Evolutionary conservation across 805 yeast genomes (phyloP), one percentile per base, ranked within the genome.

Genomic region (Candida bentonensis): DNA sequence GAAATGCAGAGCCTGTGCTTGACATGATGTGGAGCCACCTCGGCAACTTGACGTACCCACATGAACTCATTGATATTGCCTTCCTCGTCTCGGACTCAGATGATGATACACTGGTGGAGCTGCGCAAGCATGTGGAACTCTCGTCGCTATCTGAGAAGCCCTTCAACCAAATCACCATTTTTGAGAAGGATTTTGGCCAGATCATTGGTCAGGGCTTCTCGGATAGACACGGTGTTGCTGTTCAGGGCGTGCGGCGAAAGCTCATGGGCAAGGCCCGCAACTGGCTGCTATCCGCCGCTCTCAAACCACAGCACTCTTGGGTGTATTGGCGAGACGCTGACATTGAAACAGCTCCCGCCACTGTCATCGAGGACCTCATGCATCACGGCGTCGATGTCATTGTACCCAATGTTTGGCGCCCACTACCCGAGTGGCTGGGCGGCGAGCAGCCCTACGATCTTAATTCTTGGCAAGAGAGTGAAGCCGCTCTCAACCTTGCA

Each of bases 261-360:
- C 71, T 86, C 52, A 89, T 89, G 97, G 97, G 94, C 3, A 72
- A 87, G 47, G 96, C 96, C 3, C 72, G 97, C 60, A 89, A 89
- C 62, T 89, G 97, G 97, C 66, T 89, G 39, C 75, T 87, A 58
- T 68, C 89, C 0, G 86, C 82, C 4, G 94, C 95, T 1, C 62
- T 89, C 42, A 80, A 79, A 60, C 96, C 97, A 1, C 79, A 89
- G 60, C 97, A 89, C 60, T 78, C 94, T 4, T 87, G 88, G 82
- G 96, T 89, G 4, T 87, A 88, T 61, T 89, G 97, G 97, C 71
- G 97, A 63, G 97, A 89, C 66, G 95, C 92, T 11, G 97, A 89
- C 62, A 95, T 89, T n/a, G 95, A 88, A 60, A 79, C 88, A 0
- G 77, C 82, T 23, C 94, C 96, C 3, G 71, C 79, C 1, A 79